Percentiles rank a stretch among this genome's conserved stretches.
These are phyloP conservation scores for Colletotrichum paranaense DNA, from an alignment of 2,329 filamentous ascomycete genomes.

Conservation along the genomic window DNA sequence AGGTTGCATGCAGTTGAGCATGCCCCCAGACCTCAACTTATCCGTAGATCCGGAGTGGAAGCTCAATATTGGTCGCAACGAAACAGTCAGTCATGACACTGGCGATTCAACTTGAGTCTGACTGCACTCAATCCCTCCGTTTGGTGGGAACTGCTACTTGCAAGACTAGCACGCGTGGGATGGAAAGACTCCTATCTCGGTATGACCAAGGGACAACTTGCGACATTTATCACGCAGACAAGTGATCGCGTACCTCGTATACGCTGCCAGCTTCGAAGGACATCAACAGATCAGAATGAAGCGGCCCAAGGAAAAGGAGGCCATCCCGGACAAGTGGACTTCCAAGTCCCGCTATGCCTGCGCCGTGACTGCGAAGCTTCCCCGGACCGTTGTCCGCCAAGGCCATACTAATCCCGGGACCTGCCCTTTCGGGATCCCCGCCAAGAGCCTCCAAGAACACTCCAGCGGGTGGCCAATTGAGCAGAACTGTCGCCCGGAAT, in stretches of 20 bases:
- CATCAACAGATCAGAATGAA: neutral
- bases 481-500: neutral
- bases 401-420: conserved; percentile 22
- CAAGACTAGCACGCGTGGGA: neutral
- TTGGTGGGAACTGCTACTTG: neutral
- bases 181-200: neutral
- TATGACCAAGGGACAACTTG: neutral
- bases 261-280: neutral
- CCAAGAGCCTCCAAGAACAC: conserved; percentile 31
- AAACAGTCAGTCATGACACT: neutral
- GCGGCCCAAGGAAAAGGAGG: neutral
- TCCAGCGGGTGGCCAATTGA: neutral
- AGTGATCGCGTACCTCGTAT: neutral
- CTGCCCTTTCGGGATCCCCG: conserved; percentile 28
- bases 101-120: neutral
- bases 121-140: neutral
- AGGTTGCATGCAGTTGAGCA: neutral
- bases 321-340: neutral
- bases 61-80: neutral
- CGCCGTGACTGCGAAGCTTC: conserved; percentile 25
- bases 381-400: conserved; percentile 35
- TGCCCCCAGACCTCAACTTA: neutral
- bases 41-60: conserved; percentile 1
- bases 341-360: neutral
- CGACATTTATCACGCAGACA: neutral